Evolutionary conservation across 148 eudicot genomes (phyloP), one percentile per base, ranked within the genome.

Genomic region (Persicaria tinctoria): DNA sequence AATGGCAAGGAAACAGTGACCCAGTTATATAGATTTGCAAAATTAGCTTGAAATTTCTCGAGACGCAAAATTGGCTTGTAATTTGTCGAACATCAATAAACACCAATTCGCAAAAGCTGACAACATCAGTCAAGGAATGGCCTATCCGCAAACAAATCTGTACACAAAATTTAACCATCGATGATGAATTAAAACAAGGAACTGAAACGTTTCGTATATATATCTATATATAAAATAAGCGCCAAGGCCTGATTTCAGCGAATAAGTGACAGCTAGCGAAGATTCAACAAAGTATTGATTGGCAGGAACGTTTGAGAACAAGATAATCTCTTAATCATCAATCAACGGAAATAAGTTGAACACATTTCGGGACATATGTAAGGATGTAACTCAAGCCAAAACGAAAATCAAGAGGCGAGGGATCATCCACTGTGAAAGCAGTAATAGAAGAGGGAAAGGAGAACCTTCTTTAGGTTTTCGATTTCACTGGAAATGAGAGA

Each of bases 401-500:
- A 66, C 70, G 2, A 20, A 12, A 72, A 53, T 16, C 10, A 17
- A 56, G 53, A 63, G 54, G 59, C 20, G 55, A 49, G 53, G 8
- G 47, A 57, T 23, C 23, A 23, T 75, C 3, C 77, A 46, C 10
- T 16, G 53, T 5, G 5, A 8, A 46, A 51, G 16, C 46, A n/a
- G 68, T 16, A 55, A 8, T 57, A 47, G 6, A 0, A 23, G 72
- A 50, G 75, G 5, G 57, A 17, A 1, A 57, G 50, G 3, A 66
- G 18, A 49, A 91, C 94, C 91, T 87, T 88, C 72, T 89, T 85
- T 63, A 91, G 76, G 55, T 80, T 84, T 82, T 59, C 66, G 75
- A 93, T 93, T 82, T 91, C 91, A 38, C 83, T 80, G 74, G 91
- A 86, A 62, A 93, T 83, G 73, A 93, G 90, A 41, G 91, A 88